Conservation (phyloP, 2,329 filamentous ascomycete genomes). For the Calonectria hongkongensis region DNA sequence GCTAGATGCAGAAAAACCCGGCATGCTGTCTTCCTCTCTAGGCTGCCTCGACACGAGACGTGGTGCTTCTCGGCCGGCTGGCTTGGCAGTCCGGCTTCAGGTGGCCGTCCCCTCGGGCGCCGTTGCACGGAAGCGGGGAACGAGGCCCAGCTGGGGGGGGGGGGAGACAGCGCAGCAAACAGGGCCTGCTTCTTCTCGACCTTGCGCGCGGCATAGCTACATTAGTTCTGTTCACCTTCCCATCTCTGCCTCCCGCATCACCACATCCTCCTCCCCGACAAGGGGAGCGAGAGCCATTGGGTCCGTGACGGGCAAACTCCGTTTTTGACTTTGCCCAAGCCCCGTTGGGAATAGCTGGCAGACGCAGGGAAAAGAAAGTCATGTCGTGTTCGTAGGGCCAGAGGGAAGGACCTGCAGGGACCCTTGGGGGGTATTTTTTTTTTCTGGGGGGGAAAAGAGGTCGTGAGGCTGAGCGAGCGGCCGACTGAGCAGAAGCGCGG, state of each 20-base stretch:
- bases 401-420: slow-evolving; percentile 18
- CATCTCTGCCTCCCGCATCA: background rate
- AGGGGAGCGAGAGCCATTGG: slow-evolving; percentile 15
- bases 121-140: slow-evolving; percentile 31
- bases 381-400: slow-evolving; percentile 38
- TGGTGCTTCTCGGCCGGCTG: slow-evolving; percentile 26
- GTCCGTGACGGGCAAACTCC: slow-evolving; percentile 16
- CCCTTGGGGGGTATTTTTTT: slow-evolving; percentile 31
- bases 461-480: slow-evolving; percentile 47
- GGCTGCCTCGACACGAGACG: slow-evolving; percentile 33
- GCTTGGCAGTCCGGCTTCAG: slow-evolving; percentile 32
- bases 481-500: slow-evolving; percentile 48
- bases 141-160: background rate
- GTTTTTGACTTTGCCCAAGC: slow-evolving; percentile 28
- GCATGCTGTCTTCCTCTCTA: slow-evolving; percentile 9
- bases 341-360: slow-evolving; percentile 28
- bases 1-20: slow-evolving; percentile 13
- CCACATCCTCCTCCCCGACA: background rate
- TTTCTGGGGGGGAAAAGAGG: background rate
- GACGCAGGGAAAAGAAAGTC: background rate
- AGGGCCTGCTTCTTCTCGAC: background rate
- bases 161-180: slow-evolving; percentile 14
- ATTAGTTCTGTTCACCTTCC: slow-evolving; percentile 18
- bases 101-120: slow-evolving; percentile 5
- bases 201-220: slow-evolving; percentile 7